Base-by-base conservation (phyloP, 169 alveolate species). In the Cryptosporidium bovis region DNA sequence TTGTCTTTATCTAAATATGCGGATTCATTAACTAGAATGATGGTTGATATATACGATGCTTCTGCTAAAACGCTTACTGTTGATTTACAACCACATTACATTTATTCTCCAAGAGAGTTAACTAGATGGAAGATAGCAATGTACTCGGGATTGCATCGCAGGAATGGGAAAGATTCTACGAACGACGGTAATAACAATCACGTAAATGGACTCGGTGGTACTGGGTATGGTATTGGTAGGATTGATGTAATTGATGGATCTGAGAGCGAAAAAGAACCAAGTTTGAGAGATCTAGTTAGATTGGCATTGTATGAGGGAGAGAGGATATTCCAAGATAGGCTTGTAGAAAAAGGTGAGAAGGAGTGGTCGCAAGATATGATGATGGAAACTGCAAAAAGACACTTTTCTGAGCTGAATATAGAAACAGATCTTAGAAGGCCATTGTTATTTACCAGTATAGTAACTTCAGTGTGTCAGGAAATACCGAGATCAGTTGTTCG, bases 111-210 rank as follows among this genome's bases (percentile, higher is more conserved):
- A 2, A 92, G 99, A 82, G 99, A 98, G 82, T 95, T 98, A 66
- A 97, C 99, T 4, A 93, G 99, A 83, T 98, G 99, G 99, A 97
- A 97, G 83, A 95, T 96, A 65, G 98, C 99, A 10, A 90, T 97
- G 31, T 93, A 50, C 50, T 67, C 82, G 15, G 82, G 82, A 12
- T 34, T 67, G 24, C 82, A 67, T 51, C n/a, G 29, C 31, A 48
- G 51, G 6, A 67, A 13, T 7, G 16, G 48, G 12, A 7, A 34
- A 5, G 56, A 34, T 16, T 16, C 20, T 1, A 5, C 15, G 2
- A 65, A 40, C 2, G 65, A 50, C 3, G 24, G 65, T 16, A 1
- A 2, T 0, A 20, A 16, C 16, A 46, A 34, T 31, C 12, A 4
- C 29, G 27, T n/a, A 33, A 24, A 36, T 20, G 44, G 68, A n/a